Percentiles rank a stretch among this genome's conserved stretches.
Evolutionary conservation across 176 grass and related monocot species (phyloP).

Genomic region (Triticum timopheevii): DNA sequence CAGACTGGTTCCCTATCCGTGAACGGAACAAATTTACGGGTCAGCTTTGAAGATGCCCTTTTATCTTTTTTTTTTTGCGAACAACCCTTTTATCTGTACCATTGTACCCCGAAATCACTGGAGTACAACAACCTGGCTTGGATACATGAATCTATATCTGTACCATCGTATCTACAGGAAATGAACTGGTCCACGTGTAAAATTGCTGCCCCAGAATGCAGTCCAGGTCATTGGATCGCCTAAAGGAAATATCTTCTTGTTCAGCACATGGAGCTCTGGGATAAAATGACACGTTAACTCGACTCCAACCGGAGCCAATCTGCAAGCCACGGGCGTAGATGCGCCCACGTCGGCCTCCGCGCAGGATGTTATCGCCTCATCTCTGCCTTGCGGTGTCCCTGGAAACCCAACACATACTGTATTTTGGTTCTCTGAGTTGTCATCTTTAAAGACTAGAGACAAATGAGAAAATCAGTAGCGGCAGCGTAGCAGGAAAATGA

Average conservation of each 20-base stretch:
- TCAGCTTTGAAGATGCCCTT: too few relatives aligned
- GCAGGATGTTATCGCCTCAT: conserved; percentile 23
- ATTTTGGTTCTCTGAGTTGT: background rate
- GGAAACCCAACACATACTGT: conserved; percentile 22
- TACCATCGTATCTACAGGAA: background rate
- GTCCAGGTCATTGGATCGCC: too few relatives aligned
- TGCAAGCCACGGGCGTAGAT: conserved; percentile 27
- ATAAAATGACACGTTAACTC: background rate
- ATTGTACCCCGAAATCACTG: too few relatives aligned
- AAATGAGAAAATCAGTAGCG: background rate
- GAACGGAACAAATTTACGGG: too few relatives aligned
- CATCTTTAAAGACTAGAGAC: background rate
- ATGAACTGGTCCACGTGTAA: background rate
- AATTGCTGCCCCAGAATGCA: background rate
- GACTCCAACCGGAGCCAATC: conserved; percentile 38
- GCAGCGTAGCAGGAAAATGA: background rate
- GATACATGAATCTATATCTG: too few relatives aligned
- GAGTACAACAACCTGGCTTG: too few relatives aligned
- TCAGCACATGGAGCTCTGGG: background rate
- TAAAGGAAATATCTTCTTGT: background rate
- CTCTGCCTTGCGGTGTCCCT: conserved; percentile 36
- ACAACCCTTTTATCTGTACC: too few relatives aligned
- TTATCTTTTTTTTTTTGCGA: too few relatives aligned
- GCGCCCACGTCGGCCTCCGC: conserved; percentile 41
- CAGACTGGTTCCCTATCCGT: too few relatives aligned